These are phyloP conservation scores for Penicillium janthinellum DNA, from an alignment of 2,329 filamentous ascomycete species.

Conservation along the genomic window DNA sequence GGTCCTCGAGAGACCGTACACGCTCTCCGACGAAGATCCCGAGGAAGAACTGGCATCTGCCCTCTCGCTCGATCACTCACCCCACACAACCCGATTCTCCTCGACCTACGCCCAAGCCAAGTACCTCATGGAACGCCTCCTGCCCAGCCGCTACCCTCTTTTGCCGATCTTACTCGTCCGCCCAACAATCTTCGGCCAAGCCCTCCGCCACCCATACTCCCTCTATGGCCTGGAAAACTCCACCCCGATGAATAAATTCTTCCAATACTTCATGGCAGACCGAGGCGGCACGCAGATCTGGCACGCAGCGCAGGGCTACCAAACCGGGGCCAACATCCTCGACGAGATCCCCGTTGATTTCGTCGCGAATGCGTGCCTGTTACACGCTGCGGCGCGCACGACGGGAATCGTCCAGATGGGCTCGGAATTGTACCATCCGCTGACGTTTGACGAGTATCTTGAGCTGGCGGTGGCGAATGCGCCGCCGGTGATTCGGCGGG, in stretches of 20 bases:
- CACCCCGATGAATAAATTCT: slow-evolving; percentile 36
- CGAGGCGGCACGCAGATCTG: slow-evolving; percentile 31
- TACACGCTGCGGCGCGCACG: slow-evolving; percentile 34
- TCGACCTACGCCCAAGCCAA: slow-evolving; percentile 37
- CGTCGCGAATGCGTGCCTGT: slow-evolving; percentile 35
- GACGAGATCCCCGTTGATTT: slow-evolving; percentile 39
- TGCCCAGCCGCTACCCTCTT: slow-evolving; percentile 29
- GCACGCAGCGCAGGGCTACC: slow-evolving; percentile 33
- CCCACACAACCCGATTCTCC: slow-evolving; percentile 27
- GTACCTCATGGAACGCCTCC: slow-evolving; percentile 34
- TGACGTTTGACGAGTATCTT: slow-evolving; percentile 34
- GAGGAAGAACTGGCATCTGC: slow-evolving; percentile 32
- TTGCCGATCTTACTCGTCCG: slow-evolving; percentile 34
- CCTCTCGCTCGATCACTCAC: slow-evolving; percentile 18
- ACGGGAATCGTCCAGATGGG: slow-evolving; percentile 34
- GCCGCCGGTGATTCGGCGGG: slow-evolving; percentile 22
- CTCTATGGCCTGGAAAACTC: slow-evolving; percentile 36
- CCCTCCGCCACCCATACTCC: slow-evolving; percentile 33
- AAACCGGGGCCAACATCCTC: slow-evolving; percentile 32
- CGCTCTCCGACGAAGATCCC: slow-evolving; percentile 26
- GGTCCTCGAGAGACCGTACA: slow-evolving; percentile 31
- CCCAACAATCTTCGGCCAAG: slow-evolving; percentile 36
- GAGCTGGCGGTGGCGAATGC: slow-evolving; percentile 22
- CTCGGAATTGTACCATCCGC: slow-evolving; percentile 31
- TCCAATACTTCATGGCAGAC: slow-evolving; percentile 29